These are phyloP conservation scores for Puccinia horiana DNA, from an alignment of 1,284 basidiomycete species.

Conservation along the genomic window DNA sequence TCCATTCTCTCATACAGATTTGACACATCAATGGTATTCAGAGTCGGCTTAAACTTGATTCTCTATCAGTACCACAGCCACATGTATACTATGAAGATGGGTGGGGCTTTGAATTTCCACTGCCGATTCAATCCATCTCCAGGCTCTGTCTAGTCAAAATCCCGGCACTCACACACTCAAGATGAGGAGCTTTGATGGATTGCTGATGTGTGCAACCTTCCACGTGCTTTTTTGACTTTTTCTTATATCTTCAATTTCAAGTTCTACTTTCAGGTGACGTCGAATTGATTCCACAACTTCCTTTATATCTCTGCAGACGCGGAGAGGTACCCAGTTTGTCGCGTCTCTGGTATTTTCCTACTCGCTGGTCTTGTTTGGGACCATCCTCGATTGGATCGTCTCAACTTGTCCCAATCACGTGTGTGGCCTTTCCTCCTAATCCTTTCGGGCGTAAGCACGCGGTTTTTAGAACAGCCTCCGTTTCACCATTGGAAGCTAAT, in stretches of 20 bases:
- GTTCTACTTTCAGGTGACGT: not conserved
- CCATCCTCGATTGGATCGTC: not conserved
- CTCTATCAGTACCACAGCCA: not conserved
- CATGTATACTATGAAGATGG: not conserved
- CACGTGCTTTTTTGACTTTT: not conserved
- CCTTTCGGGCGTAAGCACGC: not conserved
- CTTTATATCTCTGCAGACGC: constrained; percentile 1
- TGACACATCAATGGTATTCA: no score
- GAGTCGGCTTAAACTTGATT: not conserved
- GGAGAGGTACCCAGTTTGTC: not conserved
- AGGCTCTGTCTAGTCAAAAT: not conserved
- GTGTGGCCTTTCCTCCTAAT: not conserved
- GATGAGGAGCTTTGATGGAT: not conserved
- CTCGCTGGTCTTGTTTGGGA: not conserved
- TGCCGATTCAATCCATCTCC: not conserved
- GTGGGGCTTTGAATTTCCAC: not conserved
- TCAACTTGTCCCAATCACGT: not conserved
- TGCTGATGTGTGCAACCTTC: not conserved
- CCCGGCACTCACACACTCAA: not conserved
- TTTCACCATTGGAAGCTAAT: no score
- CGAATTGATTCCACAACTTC: not conserved
- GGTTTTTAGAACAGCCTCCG: not conserved
- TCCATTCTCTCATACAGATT: not conserved
- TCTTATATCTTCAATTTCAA: no score
- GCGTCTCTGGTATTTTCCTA: not conserved